Evolutionary conservation across 768 basidiomycete species (phyloP).

Genomic region (Leucosporidium creatinivorum): DNA sequence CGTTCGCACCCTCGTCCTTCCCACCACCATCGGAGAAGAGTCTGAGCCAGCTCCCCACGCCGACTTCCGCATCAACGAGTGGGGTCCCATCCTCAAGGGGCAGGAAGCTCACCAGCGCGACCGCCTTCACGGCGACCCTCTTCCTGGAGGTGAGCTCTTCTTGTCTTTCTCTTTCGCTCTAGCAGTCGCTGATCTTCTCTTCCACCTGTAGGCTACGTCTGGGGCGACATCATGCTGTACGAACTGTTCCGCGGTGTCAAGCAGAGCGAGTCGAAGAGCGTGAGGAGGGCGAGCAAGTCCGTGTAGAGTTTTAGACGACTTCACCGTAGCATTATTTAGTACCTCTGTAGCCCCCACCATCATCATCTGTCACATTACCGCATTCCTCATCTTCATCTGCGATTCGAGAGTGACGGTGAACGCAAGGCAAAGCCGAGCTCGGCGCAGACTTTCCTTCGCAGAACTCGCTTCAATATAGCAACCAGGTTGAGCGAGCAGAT

Average conservation of each 20-base stretch:
- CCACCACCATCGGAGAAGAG: neutral
- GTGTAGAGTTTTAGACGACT: neutral
- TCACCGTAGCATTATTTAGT: neutral
- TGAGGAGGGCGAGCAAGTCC: neutral
- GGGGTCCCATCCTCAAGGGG: conserved; percentile 32
- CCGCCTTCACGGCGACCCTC: conserved; percentile 35
- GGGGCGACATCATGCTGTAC: conserved; percentile 35
- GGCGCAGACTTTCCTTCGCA: too few relatives aligned
- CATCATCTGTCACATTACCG: neutral
- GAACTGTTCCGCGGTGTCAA: conserved; percentile 14
- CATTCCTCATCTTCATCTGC: too few relatives aligned
- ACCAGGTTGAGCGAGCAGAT: too few relatives aligned
- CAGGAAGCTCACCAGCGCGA: conserved; percentile 34
- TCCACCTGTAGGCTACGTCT: conserved; percentile 7
- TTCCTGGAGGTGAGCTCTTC: conserved; percentile 22
- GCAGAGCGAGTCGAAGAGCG: neutral
- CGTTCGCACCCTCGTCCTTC: conserved; percentile 32
- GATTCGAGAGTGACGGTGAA: too few relatives aligned
- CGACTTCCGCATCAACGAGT: conserved; percentile 33
- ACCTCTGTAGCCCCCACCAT: neutral
- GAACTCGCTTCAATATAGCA: too few relatives aligned
- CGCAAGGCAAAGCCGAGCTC: too few relatives aligned
- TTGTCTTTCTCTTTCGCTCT: neutral
- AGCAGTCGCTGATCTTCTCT: neutral
- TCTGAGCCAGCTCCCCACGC: conserved; percentile 9